Conservation (phyloP, 2,329 filamentous ascomycete species). For the Fusarium palustre region DNA sequence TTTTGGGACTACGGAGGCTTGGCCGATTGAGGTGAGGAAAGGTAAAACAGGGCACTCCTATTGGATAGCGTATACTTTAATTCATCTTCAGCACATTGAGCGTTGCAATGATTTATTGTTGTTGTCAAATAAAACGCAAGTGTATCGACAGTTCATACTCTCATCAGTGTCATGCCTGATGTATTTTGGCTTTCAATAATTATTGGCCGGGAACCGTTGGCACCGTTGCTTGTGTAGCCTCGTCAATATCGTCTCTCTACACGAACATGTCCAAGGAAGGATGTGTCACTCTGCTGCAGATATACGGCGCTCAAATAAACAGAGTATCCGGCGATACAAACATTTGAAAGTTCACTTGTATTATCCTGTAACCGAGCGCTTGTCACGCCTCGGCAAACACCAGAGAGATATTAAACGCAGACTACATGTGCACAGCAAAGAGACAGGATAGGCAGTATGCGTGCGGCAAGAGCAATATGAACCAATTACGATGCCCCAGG, state of each 20-base stretch:
- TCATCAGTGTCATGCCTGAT: background rate
- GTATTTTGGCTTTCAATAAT: background rate
- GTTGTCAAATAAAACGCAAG: background rate
- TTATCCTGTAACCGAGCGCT: background rate
- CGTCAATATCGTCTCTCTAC: background rate
- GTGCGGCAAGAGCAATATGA: background rate
- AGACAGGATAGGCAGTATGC: background rate
- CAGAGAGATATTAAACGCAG: background rate
- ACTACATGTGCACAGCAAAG: background rate
- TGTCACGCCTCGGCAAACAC: background rate
- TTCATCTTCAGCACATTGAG: background rate
- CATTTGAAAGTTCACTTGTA: background rate
- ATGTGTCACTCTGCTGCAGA: background rate
- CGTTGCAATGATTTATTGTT: no score
- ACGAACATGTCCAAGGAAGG: background rate
- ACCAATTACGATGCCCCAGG: background rate
- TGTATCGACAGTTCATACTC: no score
- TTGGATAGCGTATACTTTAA: slow-evolving; percentile 4
- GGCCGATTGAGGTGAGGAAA: slow-evolving; percentile 13
- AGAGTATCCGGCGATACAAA: background rate
- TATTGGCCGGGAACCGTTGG: background rate
- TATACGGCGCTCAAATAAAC: background rate
- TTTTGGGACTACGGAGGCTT: slow-evolving; percentile 1
- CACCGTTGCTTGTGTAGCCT: background rate
- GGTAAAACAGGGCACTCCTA: slow-evolving; percentile 10